phyloP scores from a whole-genome alignment of 2,329 filamentous ascomycete species.

The Microcyclosporella mali region DNA sequence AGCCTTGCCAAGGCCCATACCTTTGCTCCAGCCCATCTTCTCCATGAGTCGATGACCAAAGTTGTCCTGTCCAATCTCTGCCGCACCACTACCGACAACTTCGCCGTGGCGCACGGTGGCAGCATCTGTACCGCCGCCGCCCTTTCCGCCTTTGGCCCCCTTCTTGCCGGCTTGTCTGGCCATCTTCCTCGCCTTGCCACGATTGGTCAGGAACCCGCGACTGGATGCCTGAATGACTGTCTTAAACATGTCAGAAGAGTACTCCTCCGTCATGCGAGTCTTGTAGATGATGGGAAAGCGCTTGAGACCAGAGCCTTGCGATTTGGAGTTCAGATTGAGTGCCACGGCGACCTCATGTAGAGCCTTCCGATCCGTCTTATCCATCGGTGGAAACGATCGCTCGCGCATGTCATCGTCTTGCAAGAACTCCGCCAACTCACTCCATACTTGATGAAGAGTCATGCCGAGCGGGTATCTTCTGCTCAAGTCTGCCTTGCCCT shows the following conservation, averaged over 20 bases:
- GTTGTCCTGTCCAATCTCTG: slow-evolving; percentile 76
- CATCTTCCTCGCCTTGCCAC: slow-evolving; percentile 34
- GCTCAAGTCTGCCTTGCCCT: slow-evolving; percentile 48
- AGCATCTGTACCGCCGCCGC: slow-evolving; percentile 33
- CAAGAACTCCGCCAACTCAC: slow-evolving; percentile 68
- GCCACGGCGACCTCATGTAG: slow-evolving; percentile 72
- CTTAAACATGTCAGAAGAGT: slow-evolving; percentile 49
- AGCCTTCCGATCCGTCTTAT: slow-evolving; percentile 66
- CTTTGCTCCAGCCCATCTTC: slow-evolving; percentile 94
- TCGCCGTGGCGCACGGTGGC: slow-evolving; percentile 74
- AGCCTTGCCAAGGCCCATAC: slow-evolving; percentile 71
- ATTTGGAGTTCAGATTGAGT: slow-evolving; percentile 78
- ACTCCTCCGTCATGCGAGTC: slow-evolving; percentile 59
- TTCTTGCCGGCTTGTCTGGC: slow-evolving; percentile 17
- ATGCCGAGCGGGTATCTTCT: slow-evolving; percentile 70
- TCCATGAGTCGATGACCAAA: slow-evolving; percentile 81
- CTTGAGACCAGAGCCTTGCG: slow-evolving; percentile 63
- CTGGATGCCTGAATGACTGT: slow-evolving; percentile 33
- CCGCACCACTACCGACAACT: slow-evolving; percentile 75
- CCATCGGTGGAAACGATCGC: slow-evolving; percentile 75
- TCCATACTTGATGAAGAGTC: slow-evolving; percentile 60
- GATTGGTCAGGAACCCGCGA: slow-evolving; percentile 47
- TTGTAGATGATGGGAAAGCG: slow-evolving; percentile 75
- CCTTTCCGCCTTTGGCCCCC: slow-evolving; percentile 25
- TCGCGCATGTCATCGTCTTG: slow-evolving; percentile 56